Conservation (phyloP, 2,329 filamentous ascomycete genomes). For the Aspergillus pseudoterreus region DNA sequence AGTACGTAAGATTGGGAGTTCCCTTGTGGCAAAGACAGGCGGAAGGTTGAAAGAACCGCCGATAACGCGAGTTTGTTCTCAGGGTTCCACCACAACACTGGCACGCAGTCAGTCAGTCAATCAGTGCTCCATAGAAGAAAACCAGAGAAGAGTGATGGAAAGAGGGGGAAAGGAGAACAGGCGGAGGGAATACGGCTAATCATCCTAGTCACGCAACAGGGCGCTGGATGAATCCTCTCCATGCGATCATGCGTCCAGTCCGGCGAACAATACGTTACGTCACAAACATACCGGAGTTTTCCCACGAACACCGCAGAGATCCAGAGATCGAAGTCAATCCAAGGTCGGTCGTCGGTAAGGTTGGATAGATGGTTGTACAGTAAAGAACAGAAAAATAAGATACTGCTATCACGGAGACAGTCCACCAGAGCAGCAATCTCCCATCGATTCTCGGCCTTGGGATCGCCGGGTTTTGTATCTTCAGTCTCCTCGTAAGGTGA, state of each 20-base stretch:
- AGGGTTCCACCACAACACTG: background rate
- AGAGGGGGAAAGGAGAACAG: background rate
- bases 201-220: background rate
- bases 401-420: too few relatives aligned
- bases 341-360: too few relatives aligned
- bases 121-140: too few relatives aligned
- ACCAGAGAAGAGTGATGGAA: background rate
- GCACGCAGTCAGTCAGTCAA: too few relatives aligned
- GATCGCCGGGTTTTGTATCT: constrained; percentile 4
- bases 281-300: constrained; percentile 4
- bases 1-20: constrained; percentile 5
- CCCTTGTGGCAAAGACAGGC: constrained; percentile 18
- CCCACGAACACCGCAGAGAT: too few relatives aligned
- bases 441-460: background rate
- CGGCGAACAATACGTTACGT: constrained; percentile 2
- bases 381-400: too few relatives aligned
- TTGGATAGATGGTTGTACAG: too few relatives aligned
- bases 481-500: background rate
- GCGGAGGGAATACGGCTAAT: background rate
- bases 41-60: constrained; percentile 4
- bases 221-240: too few relatives aligned
- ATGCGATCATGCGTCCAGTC: too few relatives aligned
- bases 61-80: constrained; percentile 2
- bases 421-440: background rate
- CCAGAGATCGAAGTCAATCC: too few relatives aligned